A percentile compares a stretch with the other conserved stretches of the same genome.
Conservation (phyloP, 257 asterid species). For the Ophiorrhiza pumila region DNA sequence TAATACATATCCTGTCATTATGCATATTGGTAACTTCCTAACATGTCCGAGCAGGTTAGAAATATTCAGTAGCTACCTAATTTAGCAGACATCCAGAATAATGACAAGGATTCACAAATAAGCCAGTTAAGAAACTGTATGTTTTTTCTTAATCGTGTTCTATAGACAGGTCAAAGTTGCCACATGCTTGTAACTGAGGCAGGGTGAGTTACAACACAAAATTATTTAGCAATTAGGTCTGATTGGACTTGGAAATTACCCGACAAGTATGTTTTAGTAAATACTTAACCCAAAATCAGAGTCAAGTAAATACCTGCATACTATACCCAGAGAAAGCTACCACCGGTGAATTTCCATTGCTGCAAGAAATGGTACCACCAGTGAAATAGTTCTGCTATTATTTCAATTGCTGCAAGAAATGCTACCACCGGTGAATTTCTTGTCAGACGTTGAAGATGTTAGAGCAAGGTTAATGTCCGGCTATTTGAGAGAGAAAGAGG, state of each 20-base stretch:
- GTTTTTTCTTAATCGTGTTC: background rate
- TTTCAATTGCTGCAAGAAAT: no score
- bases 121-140: background rate
- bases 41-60: background rate
- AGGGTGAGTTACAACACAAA: background rate
- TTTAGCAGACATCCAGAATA: background rate
- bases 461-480: no score
- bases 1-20: background rate
- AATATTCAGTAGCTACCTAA: background rate
- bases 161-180: background rate
- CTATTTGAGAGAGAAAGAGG: no score
- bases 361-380: conserved; percentile 98
- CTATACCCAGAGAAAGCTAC: conserved; percentile 91
- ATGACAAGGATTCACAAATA: no score
- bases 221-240: background rate
- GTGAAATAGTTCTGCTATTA: no score
- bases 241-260: background rate
- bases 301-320: conserved; percentile 51
- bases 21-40: background rate
- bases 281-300: background rate
- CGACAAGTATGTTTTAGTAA: background rate
- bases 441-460: no score
- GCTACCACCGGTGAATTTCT: no score
- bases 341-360: conserved; percentile 96
- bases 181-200: background rate